phyloP scores from a whole-genome alignment of 225 moss, liverwort and hornwort species.

The Takakia lepidozioides region DNA sequence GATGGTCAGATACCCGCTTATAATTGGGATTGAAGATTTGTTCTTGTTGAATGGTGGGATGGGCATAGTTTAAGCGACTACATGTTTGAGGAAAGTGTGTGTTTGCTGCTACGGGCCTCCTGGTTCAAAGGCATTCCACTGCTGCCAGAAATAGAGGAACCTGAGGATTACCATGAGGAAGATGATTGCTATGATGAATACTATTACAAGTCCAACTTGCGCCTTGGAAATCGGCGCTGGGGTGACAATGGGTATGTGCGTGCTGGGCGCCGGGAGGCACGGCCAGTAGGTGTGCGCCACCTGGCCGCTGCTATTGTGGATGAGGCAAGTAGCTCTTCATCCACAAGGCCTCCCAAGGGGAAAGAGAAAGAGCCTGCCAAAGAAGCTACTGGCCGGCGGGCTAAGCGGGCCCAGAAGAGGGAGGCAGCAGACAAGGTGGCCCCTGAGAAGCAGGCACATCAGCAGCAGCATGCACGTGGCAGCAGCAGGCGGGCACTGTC shows the following conservation, averaged over 20 bases:
- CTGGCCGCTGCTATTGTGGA: conserved; percentile 45
- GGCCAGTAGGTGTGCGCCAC: conserved; percentile 46
- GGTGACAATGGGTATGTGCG: conserved; percentile 69
- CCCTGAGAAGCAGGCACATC: conserved; percentile 2
- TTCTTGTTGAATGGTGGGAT: background rate
- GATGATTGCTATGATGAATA: conserved; percentile 57
- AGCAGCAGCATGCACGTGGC: too few relatives aligned
- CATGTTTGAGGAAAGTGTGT: conserved; percentile 57
- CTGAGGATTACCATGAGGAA: conserved; percentile 55
- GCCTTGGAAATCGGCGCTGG: conserved; percentile 66
- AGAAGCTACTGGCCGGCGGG: conserved; percentile 44
- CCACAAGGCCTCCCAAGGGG: conserved; percentile 12
- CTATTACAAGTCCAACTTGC: conserved; percentile 55
- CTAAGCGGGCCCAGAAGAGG: conserved; percentile 64
- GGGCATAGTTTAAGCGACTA: conserved; percentile 44
- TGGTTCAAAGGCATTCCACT: conserved; percentile 56
- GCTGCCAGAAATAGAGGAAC: conserved; percentile 29
- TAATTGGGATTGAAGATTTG: too few relatives aligned
- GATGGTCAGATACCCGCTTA: too few relatives aligned
- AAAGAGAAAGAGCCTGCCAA: conserved; percentile 25
- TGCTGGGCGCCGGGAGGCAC: conserved; percentile 60
- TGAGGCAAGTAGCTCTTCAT: conserved; percentile 47
- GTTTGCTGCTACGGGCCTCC: conserved; percentile 50
- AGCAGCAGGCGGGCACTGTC: too few relatives aligned
- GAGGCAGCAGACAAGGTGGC: conserved; percentile 26